Evolutionary conservation across 352 stramenopile genomes (phyloP).

Genomic region (Globisporangium viniferum): DNA sequence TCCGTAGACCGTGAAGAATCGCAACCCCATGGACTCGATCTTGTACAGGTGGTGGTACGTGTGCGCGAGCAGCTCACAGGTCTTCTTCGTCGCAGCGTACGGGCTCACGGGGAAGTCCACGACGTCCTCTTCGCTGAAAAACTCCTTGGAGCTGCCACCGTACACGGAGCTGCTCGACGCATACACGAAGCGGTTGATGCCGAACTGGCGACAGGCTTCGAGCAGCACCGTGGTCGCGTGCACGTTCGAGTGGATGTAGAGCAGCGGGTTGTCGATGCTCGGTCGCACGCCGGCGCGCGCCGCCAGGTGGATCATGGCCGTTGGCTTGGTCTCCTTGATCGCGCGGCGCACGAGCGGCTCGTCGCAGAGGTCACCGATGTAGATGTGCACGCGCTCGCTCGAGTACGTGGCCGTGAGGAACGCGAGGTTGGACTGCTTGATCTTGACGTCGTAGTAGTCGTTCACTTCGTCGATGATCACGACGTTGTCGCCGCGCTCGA

Average conservation of each 20-base stretch:
- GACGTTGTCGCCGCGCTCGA: slow-evolving; percentile 89
- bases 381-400: slow-evolving; percentile 62
- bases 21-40: slow-evolving; percentile 92
- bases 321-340: slow-evolving; percentile 85
- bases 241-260: slow-evolving; percentile 99
- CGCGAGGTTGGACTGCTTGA: slow-evolving; percentile 96
- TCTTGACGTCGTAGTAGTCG: slow-evolving; percentile 97
- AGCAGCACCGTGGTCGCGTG: slow-evolving; percentile 92
- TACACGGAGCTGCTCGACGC: slow-evolving; percentile 95
- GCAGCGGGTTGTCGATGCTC: slow-evolving; percentile 96
- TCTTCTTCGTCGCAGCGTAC: slow-evolving; percentile 98
- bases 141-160: slow-evolving; percentile 89
- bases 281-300: slow-evolving; percentile 95
- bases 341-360: slow-evolving; percentile 87
- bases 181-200: slow-evolving; percentile 95
- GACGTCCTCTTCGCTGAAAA: slow-evolving; percentile 88
- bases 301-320: slow-evolving; percentile 94
- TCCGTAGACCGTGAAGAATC: slow-evolving; percentile 99
- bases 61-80: slow-evolving; percentile 95
- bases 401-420: slow-evolving; percentile 65
- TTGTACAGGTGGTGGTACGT: slow-evolving; percentile 97
- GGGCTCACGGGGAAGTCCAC: slow-evolving; percentile 95
- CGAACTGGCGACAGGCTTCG: slow-evolving; percentile 88
- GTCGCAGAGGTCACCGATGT: slow-evolving; percentile 94
- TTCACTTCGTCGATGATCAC: slow-evolving; percentile 98